Evolutionary conservation across 108 stramenopile genomes (phyloP).

Genomic region (Conticribra weissflogii): DNA sequence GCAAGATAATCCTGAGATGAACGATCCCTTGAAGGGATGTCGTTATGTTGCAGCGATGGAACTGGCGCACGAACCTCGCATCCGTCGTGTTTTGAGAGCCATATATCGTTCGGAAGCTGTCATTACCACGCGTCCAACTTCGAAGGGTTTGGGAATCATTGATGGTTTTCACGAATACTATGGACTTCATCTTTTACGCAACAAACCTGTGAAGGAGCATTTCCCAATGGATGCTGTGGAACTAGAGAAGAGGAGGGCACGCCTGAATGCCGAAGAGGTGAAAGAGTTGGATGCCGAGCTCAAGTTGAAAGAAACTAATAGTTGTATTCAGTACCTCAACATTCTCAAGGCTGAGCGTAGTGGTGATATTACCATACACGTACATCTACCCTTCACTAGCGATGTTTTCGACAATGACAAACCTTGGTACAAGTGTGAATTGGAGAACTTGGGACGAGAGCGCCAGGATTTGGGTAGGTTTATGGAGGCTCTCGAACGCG

Average conservation of each 20-base stretch:
- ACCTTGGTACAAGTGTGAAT: constrained; percentile 61
- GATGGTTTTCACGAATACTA: constrained; percentile 89
- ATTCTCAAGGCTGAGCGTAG: constrained; percentile 83
- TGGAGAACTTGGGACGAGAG: constrained; percentile 60
- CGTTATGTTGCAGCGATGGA: constrained; percentile 91
- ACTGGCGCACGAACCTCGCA: constrained; percentile 84
- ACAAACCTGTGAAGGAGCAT: constrained; percentile 83
- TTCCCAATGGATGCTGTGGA: constrained; percentile 74
- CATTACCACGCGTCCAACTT: constrained; percentile 82
- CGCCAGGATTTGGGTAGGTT: constrained; percentile 66
- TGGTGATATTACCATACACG: constrained; percentile 64
- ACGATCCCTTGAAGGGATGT: constrained; percentile 79
- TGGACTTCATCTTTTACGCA: constrained; percentile 80
- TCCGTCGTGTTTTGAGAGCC: constrained; percentile 67
- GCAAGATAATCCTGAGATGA: constrained; percentile 53
- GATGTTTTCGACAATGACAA: constrained; percentile 31
- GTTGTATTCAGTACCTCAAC: constrained; percentile 82
- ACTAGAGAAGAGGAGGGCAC: constrained; percentile 44
- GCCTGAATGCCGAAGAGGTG: constrained; percentile 61
- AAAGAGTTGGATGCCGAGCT: constrained; percentile 70
- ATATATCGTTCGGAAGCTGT: constrained; percentile 73
- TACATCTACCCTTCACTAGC: constrained; percentile 70
- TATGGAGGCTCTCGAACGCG: constrained; percentile 65
- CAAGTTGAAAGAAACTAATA: constrained; percentile 61
- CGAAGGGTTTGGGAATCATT: constrained; percentile 75